Base-by-base conservation (phyloP, 345 rosid species). In the Eucalyptus rudis region DNA sequence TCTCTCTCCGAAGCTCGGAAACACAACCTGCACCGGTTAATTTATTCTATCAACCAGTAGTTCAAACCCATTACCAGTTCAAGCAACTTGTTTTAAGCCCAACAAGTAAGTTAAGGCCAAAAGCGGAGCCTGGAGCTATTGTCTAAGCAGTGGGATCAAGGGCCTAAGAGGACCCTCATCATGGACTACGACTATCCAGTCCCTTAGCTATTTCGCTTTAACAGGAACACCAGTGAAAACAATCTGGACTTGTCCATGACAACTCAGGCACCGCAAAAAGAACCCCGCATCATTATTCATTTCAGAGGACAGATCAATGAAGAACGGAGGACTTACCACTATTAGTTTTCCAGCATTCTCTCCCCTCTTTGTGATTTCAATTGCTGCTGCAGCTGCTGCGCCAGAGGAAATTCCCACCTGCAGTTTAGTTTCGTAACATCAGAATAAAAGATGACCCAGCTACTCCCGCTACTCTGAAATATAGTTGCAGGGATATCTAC, bases 381-480 rank as follows among this genome's bases (percentile, higher is more conserved):
- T 94, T 87, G 98, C 99, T n/a, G 99, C 98, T 2, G 96, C 95
- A 0, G 99, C 93, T 24, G 96, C 98, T 12, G 96, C 98, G 43
- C 99, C 96, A 2, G 99, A 97, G 88, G 99, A 97, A 90, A 97
- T 96, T 56, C 99, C 99, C 47, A 95, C 99, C 99, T 96, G 89
- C 86, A 89, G 33, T 86, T 86, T 19, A 29, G 10, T 16, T 2
- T n/a, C 12, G 52, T 10, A 54, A 86, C 58, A 29, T 50, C 62
- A n/a, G 51, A 49, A 49, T 25, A 47, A 45, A 13, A 84, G 86
- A 86, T 13, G 24, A 50, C 52, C 4, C 9, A n/a, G 19, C 43
- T 10, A 86, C 40, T 47, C 14, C 50, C 13, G 29, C 29, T 17
- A 50, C 22, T 27, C 52, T 40, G 16, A n/a, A 84, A 64, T 14